phyloP scores from a whole-genome alignment of 306 rosid genomes.

The Begonia loranthoides region DNA sequence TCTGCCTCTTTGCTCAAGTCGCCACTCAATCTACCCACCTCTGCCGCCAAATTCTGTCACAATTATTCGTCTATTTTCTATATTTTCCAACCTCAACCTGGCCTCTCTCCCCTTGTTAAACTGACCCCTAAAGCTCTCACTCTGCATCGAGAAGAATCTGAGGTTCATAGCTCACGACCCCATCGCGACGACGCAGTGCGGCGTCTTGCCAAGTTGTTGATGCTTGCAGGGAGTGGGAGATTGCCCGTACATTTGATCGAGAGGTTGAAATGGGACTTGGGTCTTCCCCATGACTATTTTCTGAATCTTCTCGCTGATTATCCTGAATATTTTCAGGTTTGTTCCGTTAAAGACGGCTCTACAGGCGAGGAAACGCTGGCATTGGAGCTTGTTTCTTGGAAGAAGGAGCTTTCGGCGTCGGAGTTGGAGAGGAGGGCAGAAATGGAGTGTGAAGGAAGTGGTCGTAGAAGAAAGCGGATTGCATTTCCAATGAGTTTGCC shows the following conservation, averaged over 20 bases:
- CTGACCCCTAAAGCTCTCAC: constrained; percentile 44
- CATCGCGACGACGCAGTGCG: constrained; percentile 31
- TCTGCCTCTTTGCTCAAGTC: constrained; percentile 41
- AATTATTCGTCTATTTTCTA: constrained; percentile 37
- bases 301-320: constrained; percentile 44
- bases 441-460: constrained; percentile 11
- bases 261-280: constrained; percentile 72
- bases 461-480: constrained; percentile 24
- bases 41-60: constrained; percentile 35
- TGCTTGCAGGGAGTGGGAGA: constrained; percentile 49
- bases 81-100: constrained; percentile 40
- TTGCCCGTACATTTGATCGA: constrained; percentile 62
- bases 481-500: constrained; percentile 57
- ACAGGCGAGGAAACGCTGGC: constrained; percentile 52
- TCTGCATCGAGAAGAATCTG: constrained; percentile 49
- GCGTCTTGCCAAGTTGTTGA: constrained; percentile 54
- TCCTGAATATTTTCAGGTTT: constrained; percentile 67
- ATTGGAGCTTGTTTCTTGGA: constrained; percentile 61
- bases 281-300: constrained; percentile 55
- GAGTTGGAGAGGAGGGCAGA: constrained; percentile 52
- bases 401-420: constrained; percentile 46
- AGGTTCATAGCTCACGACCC: constrained; percentile 25
- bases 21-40: constrained; percentile 33
- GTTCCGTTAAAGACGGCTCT: constrained; percentile 28
- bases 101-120: constrained; percentile 34